Evolutionary conservation across 768 basidiomycete species (phyloP).

Genomic region (Phlebiopsis flavidoalba): DNA sequence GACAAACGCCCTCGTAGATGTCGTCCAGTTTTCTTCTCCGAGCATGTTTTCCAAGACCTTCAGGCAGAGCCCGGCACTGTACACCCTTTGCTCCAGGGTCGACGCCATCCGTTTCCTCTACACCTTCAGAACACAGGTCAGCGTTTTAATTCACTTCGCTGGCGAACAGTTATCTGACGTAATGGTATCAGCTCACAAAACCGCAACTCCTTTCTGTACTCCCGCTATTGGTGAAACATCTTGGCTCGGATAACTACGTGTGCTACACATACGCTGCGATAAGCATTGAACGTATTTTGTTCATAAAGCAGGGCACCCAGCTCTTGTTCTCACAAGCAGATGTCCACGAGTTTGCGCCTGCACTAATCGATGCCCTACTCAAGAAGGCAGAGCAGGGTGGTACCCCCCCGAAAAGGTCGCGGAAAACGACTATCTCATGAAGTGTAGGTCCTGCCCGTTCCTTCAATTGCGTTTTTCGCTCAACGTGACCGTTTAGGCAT

Average conservation of each 20-base stretch:
- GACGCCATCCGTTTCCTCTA: conserved; percentile 94
- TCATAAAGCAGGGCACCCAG: conserved; percentile 75
- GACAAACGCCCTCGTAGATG: conserved; percentile 86
- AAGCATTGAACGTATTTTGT: conserved; percentile 93
- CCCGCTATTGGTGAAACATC: conserved; percentile 79
- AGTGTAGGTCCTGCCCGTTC: conserved; percentile 52
- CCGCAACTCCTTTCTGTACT: conserved; percentile 88
- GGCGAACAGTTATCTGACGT: not conserved
- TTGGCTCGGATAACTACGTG: conserved; percentile 82
- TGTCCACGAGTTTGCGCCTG: conserved; percentile 75
- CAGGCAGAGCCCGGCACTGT: conserved; percentile 61
- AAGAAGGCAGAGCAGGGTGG: conserved; percentile 72
- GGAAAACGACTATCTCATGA: conserved; percentile 98
- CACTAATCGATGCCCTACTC: conserved; percentile 68
- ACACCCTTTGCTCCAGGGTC: conserved; percentile 89
- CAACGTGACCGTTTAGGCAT: conserved; percentile 47
- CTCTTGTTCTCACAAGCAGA: conserved; percentile 87
- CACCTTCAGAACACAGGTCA: conserved; percentile 93
- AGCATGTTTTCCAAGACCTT: conserved; percentile 85
- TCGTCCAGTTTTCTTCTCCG: conserved; percentile 94
- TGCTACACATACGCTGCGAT: conserved; percentile 96
- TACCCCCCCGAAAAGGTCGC: conserved; percentile 85
- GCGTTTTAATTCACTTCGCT: conserved; percentile 10
- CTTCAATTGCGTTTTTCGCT: not conserved
- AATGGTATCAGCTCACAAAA: conserved; percentile 71